Evolutionary conservation across 164 flowering plant genomes (phyloP), one percentile per base, ranked within the genome.

Genomic region (Vitis cinerea): DNA sequence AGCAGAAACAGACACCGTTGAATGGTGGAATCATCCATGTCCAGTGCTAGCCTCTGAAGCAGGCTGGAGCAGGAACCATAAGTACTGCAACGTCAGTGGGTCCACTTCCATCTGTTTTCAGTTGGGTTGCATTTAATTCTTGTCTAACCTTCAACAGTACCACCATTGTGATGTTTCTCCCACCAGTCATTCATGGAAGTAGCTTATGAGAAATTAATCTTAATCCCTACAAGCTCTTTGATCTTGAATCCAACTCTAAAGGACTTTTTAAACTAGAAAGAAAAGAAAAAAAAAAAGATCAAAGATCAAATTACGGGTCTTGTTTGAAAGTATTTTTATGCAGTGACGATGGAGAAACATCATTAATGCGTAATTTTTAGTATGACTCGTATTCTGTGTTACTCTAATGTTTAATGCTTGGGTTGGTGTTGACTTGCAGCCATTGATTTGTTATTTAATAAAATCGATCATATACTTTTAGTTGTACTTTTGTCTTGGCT

Each of bases 361-460:
- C 59, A 57, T 57, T 10, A 17, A 57, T 14, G 23, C 4, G 59
- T 16, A 19, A 6, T 1, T 2, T 16, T 9, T 0, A 16, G 27
- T 23, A 23, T 23, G 27, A 23, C 27, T 23, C 27, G 1, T 23
- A 23, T 23, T 23, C 27, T 23, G 27, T 23, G 27, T 27, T 59
- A 9, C 3, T 59, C 12, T 59, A 10, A 3, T 19, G 37, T 7
- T 44, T 16, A 3, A 19, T 17, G 23, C 17, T 10, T 17, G n/a
- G 56, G 53, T 17, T 52, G 53, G 14, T 56, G 53, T 27, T 68
- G 71, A 68, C 55, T 14, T 59, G 66, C 30, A 51, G 19, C 48
- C 14, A 52, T 50, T 23, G 0, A 9, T n/a, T 12, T 23, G 2
- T 2, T 23, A 15, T 57, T 16, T 16, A 13, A 6, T 55, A 23